A percentile compares a stretch with the other conserved stretches of the same genome.
These are phyloP conservation scores for Kodamaea leandrae DNA, from an alignment of 805 yeast species.

Conservation along the genomic window DNA sequence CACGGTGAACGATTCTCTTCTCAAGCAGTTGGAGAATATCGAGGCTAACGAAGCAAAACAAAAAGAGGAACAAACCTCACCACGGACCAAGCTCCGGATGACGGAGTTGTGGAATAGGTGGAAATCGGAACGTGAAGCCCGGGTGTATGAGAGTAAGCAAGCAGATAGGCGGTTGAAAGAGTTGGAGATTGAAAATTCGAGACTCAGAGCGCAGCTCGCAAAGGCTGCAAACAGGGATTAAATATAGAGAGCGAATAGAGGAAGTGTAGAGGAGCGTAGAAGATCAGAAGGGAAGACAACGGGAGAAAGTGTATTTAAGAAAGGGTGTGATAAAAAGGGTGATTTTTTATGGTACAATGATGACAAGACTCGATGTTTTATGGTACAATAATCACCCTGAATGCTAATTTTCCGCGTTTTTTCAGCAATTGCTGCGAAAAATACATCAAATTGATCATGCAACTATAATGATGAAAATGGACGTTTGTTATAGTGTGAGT, in stretches of 20 bases:
- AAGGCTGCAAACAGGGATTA: constrained; percentile 6
- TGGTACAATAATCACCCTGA: too few relatives aligned
- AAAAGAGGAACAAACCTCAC: constrained; percentile 13
- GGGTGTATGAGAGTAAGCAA: constrained; percentile 59
- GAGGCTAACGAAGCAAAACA: constrained; percentile 6
- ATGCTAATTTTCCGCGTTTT: too few relatives aligned
- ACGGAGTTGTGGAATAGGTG: constrained; percentile 63
- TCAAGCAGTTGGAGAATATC: constrained; percentile 14
- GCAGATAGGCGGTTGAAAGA: constrained; percentile 50
- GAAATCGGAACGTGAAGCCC: constrained; percentile 69
- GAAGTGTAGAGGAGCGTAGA: background rate
- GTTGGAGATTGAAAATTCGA: constrained; percentile 53
- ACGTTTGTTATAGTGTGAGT: too few relatives aligned
- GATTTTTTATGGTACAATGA: too few relatives aligned
- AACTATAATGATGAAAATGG: too few relatives aligned
- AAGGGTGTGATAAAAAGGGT: too few relatives aligned
- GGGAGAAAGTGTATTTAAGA: too few relatives aligned
- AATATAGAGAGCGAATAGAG: background rate
- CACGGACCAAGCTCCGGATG: constrained; percentile 48
- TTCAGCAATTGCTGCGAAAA: too few relatives aligned
- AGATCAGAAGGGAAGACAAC: background rate
- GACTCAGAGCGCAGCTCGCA: constrained; percentile 26
- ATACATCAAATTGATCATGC: too few relatives aligned
- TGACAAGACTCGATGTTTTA: too few relatives aligned
- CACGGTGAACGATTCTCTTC: constrained; percentile 21